phyloP scores from a whole-genome alignment of 306 rosid species.

The Ammopiptanthus mongolicus region DNA sequence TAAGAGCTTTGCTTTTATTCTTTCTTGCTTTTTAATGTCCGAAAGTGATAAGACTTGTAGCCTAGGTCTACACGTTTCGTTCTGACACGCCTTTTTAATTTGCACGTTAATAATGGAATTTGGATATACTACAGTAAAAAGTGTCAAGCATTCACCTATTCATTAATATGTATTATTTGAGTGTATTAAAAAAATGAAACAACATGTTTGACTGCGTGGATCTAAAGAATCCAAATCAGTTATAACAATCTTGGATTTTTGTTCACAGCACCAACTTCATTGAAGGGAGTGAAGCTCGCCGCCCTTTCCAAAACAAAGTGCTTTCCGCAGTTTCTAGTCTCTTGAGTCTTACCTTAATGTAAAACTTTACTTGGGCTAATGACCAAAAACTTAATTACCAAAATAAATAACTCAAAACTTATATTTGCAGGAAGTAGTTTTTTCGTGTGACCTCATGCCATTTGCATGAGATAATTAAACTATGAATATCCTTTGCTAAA shows the following conservation, averaged over 20 bases:
- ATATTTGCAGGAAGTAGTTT: neutral
- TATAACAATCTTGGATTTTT: neutral
- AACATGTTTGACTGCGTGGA: too few relatives aligned
- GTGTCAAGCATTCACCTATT: too few relatives aligned
- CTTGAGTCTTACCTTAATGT: neutral
- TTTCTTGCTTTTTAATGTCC: neutral
- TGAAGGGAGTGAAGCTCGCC: neutral
- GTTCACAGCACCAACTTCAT: neutral
- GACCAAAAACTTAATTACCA: neutral
- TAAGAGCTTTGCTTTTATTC: neutral
- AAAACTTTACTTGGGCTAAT: neutral
- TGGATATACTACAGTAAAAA: too few relatives aligned
- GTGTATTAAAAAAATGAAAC: too few relatives aligned
- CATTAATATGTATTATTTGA: too few relatives aligned
- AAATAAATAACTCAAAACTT: neutral
- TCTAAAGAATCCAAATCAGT: too few relatives aligned
- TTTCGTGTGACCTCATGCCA: too few relatives aligned
- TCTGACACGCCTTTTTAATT: neutral
- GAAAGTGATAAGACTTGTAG: neutral
- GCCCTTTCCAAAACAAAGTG: neutral
- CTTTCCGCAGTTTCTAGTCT: neutral
- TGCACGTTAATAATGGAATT: too few relatives aligned
- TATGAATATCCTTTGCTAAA: too few relatives aligned
- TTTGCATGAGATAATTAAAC: too few relatives aligned
- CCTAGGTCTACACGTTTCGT: constrained; percentile 14